phyloP scores from a whole-genome alignment of 129 eudicot genomes.

The Pulicaria dysenterica region DNA sequence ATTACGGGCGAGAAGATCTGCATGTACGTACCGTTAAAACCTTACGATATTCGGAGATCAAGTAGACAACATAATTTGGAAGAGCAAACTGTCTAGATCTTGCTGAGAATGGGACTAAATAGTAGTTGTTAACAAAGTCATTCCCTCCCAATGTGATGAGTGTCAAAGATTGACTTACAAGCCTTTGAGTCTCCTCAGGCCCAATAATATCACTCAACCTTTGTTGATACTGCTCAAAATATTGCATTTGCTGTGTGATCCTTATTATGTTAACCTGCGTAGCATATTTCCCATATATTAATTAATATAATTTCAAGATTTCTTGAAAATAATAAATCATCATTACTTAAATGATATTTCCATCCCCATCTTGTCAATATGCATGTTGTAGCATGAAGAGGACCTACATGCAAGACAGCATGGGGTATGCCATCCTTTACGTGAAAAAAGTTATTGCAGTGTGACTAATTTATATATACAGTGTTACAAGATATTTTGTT shows the following conservation, averaged over 20 bases:
- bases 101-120: constrained; percentile 52
- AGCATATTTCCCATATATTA: background rate
- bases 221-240: constrained; percentile 60
- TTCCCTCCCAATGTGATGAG: constrained; percentile 78
- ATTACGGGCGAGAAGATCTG: background rate
- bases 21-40: constrained; percentile 49
- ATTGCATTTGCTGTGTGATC: constrained; percentile 47
- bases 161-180: constrained; percentile 51
- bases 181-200: constrained; percentile 37
- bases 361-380: background rate
- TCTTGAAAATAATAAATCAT: background rate
- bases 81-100: constrained; percentile 59
- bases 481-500: no score
- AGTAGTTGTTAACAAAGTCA: constrained; percentile 83
- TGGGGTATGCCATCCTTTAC: no score
- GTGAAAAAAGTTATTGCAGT: no score
- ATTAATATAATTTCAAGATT: constrained; percentile 4
- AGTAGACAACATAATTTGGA: constrained; percentile 47
- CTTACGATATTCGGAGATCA: constrained; percentile 70
- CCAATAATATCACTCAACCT: constrained; percentile 59
- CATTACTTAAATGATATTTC: no score
- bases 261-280: constrained; percentile 65
- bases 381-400: background rate
- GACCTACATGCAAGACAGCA: no score
- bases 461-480: no score